Base-by-base conservation (phyloP, 495 filamentous ascomycete genomes). In the Neurospora sp. region DNA sequence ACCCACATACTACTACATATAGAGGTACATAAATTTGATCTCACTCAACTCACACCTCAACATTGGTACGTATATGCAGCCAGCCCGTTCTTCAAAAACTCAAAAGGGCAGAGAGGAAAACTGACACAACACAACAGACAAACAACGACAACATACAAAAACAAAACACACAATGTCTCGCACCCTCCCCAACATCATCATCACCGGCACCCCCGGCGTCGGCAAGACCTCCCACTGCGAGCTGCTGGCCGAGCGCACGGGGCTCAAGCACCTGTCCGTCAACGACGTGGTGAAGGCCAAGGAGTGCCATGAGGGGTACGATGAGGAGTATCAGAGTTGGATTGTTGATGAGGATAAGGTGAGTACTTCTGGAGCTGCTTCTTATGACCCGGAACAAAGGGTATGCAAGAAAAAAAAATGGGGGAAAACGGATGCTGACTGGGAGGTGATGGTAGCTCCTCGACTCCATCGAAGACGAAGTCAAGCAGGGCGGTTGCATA, bases 311-410 rank as follows among this genome's bases (percentile, higher is more conserved):
- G 93, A 96, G 71, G 91, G 91, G 16, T 97, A 89, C 81, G 93
- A 97, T 74, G 90, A 96, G 20, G 92, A 93, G 81, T 87, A 89
- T 46, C 87, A 92, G 82, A 93, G 91, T 76, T 97, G 92, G 91
- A 92, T 98, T 69, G 94, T 99, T 27, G 94, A 99, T 79, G 96
- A 99, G 80, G 95, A 98, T 79, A 97, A 97, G 88, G 94, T 94
- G 78, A 71, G 84, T 35, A 35, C 31, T 35, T 5, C 31, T 35
- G 31, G 31, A 0, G 31, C 31, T 35, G 31, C 31, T 35, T 35
- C 31, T 35, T 35, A 35, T 35, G 31, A 35, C 31, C 31, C 31
- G 31, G 31, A 2, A 35, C 3, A 35, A 35, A 35, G 31, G 31
- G 31, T 35, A 35, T 35, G 31, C 35, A 37, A 37, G 35, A 37